Base-by-base conservation (phyloP, 208 protist genomes). In the Naegleria gruberi region DNA sequence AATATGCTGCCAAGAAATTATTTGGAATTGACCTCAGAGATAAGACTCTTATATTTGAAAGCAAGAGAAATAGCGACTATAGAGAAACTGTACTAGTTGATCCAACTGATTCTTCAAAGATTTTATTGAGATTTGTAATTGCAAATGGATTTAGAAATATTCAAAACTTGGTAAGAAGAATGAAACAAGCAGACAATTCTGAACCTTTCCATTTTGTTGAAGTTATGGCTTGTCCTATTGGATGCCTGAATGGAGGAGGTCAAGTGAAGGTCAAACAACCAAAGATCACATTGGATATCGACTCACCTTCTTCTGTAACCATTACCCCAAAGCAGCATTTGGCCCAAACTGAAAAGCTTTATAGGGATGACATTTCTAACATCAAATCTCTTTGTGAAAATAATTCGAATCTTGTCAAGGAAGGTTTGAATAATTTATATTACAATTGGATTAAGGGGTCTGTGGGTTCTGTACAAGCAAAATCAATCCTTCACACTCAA, bases 81-180 rank as follows among this genome's bases (percentile, higher is more conserved):
- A 87, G 84, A 46, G 93, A 94, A 84, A 40, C 92, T 6, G 92
- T 47, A 17, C 47, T 96, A 4, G 74, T 91, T 45, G 91, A 92
- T 12, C 74, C 92, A 57, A 46, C 41, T 0, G 44, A 87, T 12
- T 8, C 26, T 40, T 17, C 6, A 37, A 88, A 92, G 77, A 92
- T 65, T n/a, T 87, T 93, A 19, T 90, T 97, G 30, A 82, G 73
- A 82, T 96, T 98, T 91, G 94, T 96, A 23, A 90, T 96, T 19
- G 97, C 97, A 12, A 98, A 99, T 91, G 98, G 98, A 41, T 99
- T 99, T 84, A 95, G 98, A 82, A 98, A 99, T 92, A 99, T 99
- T 90, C 98, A 99, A 93, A 99, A 99, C 93, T 90, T 98, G 15
- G 96, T 99, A 40, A 95, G 97, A 26, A 96, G 95, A 30, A 84